phyloP scores from a whole-genome alignment of 306 rosid species.

The Abrus pulchellus region DNA sequence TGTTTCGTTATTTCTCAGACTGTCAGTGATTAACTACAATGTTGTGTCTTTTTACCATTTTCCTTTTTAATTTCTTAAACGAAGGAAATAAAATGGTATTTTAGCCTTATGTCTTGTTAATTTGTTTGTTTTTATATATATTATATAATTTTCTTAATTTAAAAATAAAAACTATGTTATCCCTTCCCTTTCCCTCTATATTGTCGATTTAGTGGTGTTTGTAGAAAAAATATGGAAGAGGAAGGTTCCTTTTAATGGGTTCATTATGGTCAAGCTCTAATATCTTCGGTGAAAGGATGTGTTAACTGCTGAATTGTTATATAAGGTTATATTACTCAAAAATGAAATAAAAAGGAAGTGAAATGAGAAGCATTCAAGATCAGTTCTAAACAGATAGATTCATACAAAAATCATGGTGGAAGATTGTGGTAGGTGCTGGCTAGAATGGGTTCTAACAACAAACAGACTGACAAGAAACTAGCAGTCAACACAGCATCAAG shows the following conservation, averaged over 20 bases:
- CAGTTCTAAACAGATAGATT: not conserved
- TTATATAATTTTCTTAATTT: too few species aligned
- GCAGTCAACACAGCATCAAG: slow-evolving; percentile 37
- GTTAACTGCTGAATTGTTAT: not conserved
- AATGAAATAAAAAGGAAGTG: not conserved
- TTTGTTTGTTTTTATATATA: too few species aligned
- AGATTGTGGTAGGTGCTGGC: slow-evolving; percentile 38
- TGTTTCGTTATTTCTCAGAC: not conserved
- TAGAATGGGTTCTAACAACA: slow-evolving; percentile 52
- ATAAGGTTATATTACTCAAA: not conserved
- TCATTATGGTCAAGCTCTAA: not conserved
- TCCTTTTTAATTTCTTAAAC: not conserved
- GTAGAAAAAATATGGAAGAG: too few species aligned
- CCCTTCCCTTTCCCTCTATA: too few species aligned
- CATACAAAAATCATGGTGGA: not conserved
- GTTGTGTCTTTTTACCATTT: not conserved
- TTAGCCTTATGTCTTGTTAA: too few species aligned
- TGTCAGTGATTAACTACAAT: not conserved
- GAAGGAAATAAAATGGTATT: too few species aligned
- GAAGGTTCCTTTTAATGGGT: not conserved
- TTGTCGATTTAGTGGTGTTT: too few species aligned
- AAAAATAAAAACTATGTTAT: too few species aligned
- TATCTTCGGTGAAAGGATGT: not conserved
- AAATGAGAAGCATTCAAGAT: slow-evolving; percentile 5
- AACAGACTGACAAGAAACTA: slow-evolving; percentile 40